Conservation (phyloP, 139 green algal species). For the Chlorella ohadii region DNA sequence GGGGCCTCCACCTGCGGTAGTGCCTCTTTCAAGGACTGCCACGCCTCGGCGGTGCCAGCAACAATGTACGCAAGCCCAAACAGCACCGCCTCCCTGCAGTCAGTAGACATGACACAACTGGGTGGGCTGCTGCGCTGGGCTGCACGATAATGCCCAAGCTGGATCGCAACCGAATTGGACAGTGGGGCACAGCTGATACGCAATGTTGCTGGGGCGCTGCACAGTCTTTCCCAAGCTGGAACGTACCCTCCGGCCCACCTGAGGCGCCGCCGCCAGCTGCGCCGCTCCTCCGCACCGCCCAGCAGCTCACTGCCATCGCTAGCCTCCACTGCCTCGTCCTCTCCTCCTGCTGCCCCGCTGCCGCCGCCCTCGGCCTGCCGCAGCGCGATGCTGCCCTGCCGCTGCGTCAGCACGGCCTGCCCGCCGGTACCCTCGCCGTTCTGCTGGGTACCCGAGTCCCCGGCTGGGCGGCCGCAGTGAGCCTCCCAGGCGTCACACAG, state of each 20-base stretch:
- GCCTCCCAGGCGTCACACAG: slow-evolving; percentile 32
- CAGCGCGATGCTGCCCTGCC: neutral
- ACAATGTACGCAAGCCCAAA: too few species aligned
- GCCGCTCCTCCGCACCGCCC: neutral
- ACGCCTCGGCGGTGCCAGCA: neutral
- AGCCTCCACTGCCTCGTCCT: neutral
- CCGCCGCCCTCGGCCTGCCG: neutral
- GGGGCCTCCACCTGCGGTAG: neutral
- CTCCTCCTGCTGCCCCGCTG: neutral
- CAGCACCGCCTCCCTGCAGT: neutral
- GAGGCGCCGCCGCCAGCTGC: slow-evolving; percentile 19
- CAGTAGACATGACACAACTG: neutral
- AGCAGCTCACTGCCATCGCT: neutral
- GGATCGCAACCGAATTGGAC: too few species aligned
- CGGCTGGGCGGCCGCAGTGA: neutral
- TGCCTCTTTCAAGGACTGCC: neutral
- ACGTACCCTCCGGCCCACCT: too few species aligned
- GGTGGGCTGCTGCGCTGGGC: too few species aligned
- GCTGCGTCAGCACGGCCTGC: neutral
- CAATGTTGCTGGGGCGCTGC: too few species aligned
- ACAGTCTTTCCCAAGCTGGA: too few species aligned
- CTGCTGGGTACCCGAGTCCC: neutral
- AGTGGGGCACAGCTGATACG: too few species aligned
- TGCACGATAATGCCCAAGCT: too few species aligned
- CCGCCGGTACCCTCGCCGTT: neutral